A percentile compares a stretch with the other conserved stretches of the same genome.
Evolutionary conservation across 2,329 filamentous ascomycete genomes (phyloP).

Genomic region (Colletotrichum endophyticum): DNA sequence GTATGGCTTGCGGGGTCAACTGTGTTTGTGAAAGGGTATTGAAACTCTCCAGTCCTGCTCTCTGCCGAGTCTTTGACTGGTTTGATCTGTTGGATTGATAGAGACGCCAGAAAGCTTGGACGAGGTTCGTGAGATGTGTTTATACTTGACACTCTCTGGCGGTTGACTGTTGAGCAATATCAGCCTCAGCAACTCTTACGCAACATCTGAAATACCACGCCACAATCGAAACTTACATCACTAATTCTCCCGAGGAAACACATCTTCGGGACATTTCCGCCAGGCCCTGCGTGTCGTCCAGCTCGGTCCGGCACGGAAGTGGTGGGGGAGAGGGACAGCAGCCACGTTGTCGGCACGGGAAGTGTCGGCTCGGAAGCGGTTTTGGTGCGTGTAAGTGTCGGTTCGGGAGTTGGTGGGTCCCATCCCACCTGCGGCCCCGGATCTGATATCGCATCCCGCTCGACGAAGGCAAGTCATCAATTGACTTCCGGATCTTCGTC

Average conservation of each 20-base stretch:
- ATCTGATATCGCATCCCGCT: background rate
- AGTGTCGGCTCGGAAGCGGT: background rate
- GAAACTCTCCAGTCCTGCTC: background rate
- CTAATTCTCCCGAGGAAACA: background rate
- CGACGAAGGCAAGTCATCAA: background rate
- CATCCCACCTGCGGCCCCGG: background rate
- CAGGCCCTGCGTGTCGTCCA: background rate
- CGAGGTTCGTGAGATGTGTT: background rate
- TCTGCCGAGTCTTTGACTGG: rapidly evolving
- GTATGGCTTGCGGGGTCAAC: background rate
- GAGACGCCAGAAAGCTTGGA: background rate
- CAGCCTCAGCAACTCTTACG: background rate
- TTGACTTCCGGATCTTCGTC: background rate
- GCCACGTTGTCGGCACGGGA: background rate
- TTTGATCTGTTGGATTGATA: background rate
- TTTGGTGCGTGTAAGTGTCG: background rate
- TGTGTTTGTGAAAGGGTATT: background rate
- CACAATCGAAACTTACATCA: background rate
- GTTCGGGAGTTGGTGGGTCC: background rate
- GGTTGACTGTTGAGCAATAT: background rate
- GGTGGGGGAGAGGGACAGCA: background rate
- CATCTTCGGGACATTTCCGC: background rate
- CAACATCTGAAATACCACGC: background rate
- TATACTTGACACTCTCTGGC: background rate
- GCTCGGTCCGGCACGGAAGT: background rate